Evolutionary conservation across 2,329 filamentous ascomycete genomes (phyloP), one percentile per base, ranked within the genome.

Genomic region (Cercospora sojina): DNA sequence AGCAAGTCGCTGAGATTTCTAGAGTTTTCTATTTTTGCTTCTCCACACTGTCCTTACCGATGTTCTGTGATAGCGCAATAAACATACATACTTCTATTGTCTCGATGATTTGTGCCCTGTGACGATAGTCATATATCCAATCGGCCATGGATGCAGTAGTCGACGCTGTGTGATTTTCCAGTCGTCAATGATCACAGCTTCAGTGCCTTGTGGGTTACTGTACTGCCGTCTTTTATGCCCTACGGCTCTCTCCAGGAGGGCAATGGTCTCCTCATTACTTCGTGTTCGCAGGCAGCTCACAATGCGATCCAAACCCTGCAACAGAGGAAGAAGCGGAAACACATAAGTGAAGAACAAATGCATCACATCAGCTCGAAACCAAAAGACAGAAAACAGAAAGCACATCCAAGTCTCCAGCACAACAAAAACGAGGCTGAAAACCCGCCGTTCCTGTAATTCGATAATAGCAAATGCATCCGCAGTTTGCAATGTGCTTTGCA

Each of bases 391-490:
- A 23, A 89, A 67, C 47, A 89, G 76, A 35, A 86, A 85, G 2
- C 81, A 76, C 1, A 88, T 69, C 16, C 82, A 82, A 32, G 72
- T 71, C 59, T 79, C 77, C 31, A 74, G 59, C n/a, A 75, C 25
- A 68, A 80, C 76, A 56, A 79, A 67, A 4, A 71, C 9, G 7
- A 80, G 38, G 35, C 73, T 76, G 0, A 70, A 69, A 2, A 76
- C 3, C 2, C 70, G 68, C 0, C 90, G 86, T 70, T 89, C 87
- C 76, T 92, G 90, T n/a, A 92, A 83, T 78, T 92, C 90, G 68
- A 92, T 88, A 67, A 93, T 90, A 8, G 84, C 88, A 71, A 92
- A 89, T 0, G 86, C 90, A 68, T 90, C 84, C 61, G 86, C 85
- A 0, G 86, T 90, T 71, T 86, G 82, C 41, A 91, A 77, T 0